Conservation (phyloP, 176 grass and related monocot species). For the Oryza glaberrima region DNA sequence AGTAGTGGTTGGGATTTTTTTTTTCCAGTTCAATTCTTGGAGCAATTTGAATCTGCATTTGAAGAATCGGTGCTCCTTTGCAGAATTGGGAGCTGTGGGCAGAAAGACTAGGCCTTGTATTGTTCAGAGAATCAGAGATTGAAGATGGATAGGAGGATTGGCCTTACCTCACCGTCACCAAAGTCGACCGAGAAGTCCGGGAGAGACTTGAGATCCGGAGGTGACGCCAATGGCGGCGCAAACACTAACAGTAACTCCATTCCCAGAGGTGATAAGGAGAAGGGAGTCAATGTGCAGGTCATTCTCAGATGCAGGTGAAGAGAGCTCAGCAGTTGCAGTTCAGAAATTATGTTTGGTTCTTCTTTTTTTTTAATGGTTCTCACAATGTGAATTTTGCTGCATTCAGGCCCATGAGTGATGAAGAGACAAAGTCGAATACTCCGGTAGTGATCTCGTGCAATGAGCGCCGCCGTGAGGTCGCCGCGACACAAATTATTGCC, state of each 20-base stretch:
- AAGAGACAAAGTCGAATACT: slow-evolving; percentile 81
- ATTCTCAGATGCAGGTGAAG: slow-evolving; percentile 92
- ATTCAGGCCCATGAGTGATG: slow-evolving; percentile 88
- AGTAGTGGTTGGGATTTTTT: slow-evolving; percentile 14
- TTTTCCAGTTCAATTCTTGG: neutral
- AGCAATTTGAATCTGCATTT: slow-evolving; percentile 34
- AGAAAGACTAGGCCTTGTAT: slow-evolving; percentile 23
- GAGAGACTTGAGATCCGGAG: slow-evolving; percentile 76
- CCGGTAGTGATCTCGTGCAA: slow-evolving; percentile 92
- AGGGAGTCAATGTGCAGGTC: slow-evolving; percentile 99
- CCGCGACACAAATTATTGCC: slow-evolving; percentile 89
- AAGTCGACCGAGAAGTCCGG: slow-evolving; percentile 75
- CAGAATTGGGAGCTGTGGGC: slow-evolving; percentile 20
- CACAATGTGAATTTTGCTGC: slow-evolving; percentile 29
- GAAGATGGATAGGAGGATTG: slow-evolving; percentile 63
- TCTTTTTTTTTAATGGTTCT: slow-evolving; percentile 9
- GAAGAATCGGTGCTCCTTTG: slow-evolving; percentile 23
- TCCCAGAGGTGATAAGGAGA: slow-evolving; percentile 78
- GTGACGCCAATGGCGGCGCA: slow-evolving; percentile 56
- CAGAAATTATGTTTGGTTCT: slow-evolving; percentile 24
- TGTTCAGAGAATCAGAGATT: slow-evolving; percentile 29
- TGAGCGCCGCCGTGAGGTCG: slow-evolving; percentile 82
- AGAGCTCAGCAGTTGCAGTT: slow-evolving; percentile 35
- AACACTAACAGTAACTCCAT: slow-evolving; percentile 47
- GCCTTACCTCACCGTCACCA: slow-evolving; percentile 72